Conservation (phyloP, 139 green algal species). For the Chlorella sp. region DNA sequence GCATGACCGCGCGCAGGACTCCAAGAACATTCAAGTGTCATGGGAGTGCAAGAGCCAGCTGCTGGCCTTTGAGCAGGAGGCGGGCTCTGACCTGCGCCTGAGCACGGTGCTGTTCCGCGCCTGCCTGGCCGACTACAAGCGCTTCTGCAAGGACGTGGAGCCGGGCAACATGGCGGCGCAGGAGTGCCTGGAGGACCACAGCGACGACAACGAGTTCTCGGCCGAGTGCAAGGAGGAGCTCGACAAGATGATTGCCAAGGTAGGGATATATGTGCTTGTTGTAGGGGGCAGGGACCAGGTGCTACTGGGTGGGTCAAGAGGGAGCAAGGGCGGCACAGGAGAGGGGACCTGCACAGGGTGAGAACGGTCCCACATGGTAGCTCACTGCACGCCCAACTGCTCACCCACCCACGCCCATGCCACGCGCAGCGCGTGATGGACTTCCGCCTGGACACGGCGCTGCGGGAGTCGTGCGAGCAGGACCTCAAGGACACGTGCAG, state of each 20-base stretch:
- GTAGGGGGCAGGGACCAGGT: too few relatives aligned
- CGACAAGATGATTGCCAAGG: conserved; percentile 54
- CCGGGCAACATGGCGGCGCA: conserved; percentile 52
- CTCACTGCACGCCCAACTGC: too few relatives aligned
- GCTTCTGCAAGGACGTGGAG: conserved; percentile 67
- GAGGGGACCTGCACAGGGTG: too few relatives aligned
- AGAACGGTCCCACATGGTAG: too few relatives aligned
- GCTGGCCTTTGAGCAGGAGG: conserved; percentile 69
- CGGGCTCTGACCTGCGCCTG: conserved; percentile 70
- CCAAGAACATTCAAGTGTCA: conserved; percentile 37
- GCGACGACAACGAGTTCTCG: conserved; percentile 46
- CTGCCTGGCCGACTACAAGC: conserved; percentile 64
- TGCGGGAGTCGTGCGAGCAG: conserved; percentile 38
- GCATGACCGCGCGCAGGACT: conserved; percentile 28
- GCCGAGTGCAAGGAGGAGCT: conserved; percentile 58
- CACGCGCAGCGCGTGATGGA: conserved; percentile 27
- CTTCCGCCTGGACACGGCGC: conserved; percentile 56
- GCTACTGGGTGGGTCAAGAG: too few relatives aligned
- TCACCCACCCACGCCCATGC: too few relatives aligned
- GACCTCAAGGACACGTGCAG: conserved; percentile 44
- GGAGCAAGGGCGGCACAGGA: too few relatives aligned
- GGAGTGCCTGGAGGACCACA: conserved; percentile 72
- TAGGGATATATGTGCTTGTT: too few relatives aligned
- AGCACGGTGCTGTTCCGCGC: conserved; percentile 51
- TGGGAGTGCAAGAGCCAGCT: conserved; percentile 75